Conservation (phyloP, 768 basidiomycete species). For the Psilocybe subaeruginosa region DNA sequence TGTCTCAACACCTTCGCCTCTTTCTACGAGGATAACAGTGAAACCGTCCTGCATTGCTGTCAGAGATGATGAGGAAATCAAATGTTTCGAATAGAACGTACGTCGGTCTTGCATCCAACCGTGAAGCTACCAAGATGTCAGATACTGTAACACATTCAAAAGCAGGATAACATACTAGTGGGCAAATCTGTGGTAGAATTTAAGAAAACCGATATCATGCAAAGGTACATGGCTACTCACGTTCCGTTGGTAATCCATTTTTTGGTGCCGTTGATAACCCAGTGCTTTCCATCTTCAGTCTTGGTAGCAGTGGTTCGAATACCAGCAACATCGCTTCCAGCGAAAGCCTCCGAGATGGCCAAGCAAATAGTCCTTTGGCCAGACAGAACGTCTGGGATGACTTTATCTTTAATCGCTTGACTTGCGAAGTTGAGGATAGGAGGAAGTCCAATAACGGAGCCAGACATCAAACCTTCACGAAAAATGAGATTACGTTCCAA, state of each 20-base stretch:
- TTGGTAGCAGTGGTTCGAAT: constrained; percentile 75
- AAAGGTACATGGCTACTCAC: constrained; percentile 31
- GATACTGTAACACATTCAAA: neutral
- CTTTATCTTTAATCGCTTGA: constrained; percentile 53
- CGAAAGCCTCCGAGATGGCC: constrained; percentile 89
- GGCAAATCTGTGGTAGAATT: constrained; percentile 33
- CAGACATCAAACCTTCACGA: constrained; percentile 58
- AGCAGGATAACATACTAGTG: constrained; percentile 39
- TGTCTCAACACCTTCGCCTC: constrained; percentile 81
- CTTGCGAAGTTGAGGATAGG: constrained; percentile 84
- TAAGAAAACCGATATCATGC: neutral
- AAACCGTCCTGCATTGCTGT: constrained; percentile 52
- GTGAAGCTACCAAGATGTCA: constrained; percentile 50
- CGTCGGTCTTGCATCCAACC: constrained; percentile 64
- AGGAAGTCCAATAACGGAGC: constrained; percentile 83
- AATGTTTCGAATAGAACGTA: constrained; percentile 18
- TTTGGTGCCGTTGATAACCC: constrained; percentile 82
- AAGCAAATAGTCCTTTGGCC: constrained; percentile 82
- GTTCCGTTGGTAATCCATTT: constrained; percentile 86
- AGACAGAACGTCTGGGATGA: constrained; percentile 67
- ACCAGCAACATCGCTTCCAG: constrained; percentile 81
- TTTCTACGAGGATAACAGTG: constrained; percentile 85
- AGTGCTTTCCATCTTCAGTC: constrained; percentile 78
- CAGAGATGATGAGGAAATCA: neutral
- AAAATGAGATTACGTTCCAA: neutral